Percentiles rank a stretch among this genome's conserved stretches.
phyloP scores from a whole-genome alignment of 148 eudicot species.

The Cornus controversa region DNA sequence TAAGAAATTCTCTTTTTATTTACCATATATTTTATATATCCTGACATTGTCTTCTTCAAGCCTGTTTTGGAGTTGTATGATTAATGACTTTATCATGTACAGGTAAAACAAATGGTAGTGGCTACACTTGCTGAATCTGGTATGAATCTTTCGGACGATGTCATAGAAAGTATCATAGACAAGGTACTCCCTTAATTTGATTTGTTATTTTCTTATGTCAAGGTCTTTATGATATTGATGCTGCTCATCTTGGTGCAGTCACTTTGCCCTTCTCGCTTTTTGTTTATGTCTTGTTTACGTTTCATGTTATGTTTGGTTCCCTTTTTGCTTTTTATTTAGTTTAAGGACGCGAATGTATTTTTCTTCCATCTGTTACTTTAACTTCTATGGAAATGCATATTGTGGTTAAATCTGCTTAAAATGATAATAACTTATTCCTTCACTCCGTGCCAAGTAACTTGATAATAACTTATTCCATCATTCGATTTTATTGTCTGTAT shows the following conservation, averaged over 20 bases:
- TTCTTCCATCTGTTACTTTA: no score
- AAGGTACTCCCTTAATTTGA: conserved; percentile 39
- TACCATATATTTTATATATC: neutral
- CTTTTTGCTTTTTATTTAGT: neutral
- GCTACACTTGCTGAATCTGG: conserved; percentile 74
- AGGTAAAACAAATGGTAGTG: conserved; percentile 80
- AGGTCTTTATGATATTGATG: neutral
- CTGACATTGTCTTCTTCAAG: neutral
- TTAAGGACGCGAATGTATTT: no score
- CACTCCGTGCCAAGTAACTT: no score
- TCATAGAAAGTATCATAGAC: conserved; percentile 67
- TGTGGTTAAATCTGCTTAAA: no score
- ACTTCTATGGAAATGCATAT: no score
- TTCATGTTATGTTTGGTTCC: neutral
- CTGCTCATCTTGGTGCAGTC: neutral
- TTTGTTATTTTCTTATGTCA: neutral
- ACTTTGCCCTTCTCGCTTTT: neutral
- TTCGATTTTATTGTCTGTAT: no score
- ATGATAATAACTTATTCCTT: no score
- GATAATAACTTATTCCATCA: no score
- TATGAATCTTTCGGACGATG: conserved; percentile 63
- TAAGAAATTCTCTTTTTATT: no score
- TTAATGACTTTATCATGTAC: neutral
- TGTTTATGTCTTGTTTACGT: neutral
- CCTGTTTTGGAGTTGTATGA: neutral